Evolutionary conservation across 768 basidiomycete species (phyloP), one percentile per base, ranked within the genome.

Genomic region (Suillus americanus): DNA sequence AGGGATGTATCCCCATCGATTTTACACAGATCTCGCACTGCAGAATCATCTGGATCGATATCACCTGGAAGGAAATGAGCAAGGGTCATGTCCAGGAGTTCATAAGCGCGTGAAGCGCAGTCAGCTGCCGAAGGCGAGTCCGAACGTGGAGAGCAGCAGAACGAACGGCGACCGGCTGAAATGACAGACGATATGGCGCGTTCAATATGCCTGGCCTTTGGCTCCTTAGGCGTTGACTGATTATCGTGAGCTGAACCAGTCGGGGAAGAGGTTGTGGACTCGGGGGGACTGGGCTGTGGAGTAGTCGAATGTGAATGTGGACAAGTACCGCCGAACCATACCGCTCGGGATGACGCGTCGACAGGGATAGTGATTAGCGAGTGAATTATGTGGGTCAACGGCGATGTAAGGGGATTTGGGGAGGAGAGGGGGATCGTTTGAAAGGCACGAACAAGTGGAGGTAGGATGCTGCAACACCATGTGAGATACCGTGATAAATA

Each of bases 321-420:
- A 64, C 75, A 71, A 67, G 75, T 71, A 53, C 81, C n/a, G n/a
- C n/a, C 86, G 65, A 92, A 86, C 92, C 93, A 94, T 48, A 83
- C 72, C 38, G 79, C 68, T 60, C 81, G 85, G 61, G 89, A 81
- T 55, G 82, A 74, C 14, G 87, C 75, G 41, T 81, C 77, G 62
- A 92, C 80, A 50, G 95, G 95, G 63, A 96, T 85, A 40, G 83
- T 85, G 65, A 96, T 91, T 53, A 97, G 83, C 12, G 86, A 80
- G 72, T 97, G 92, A 46, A 97, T 89, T 61, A 89, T 82, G 66
- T 97, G 91, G 1, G 91, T 88, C 40, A 97, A 77, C 0, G 95
- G 94, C 0, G 89, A 77, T 0, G 86, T 79, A 43, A 97, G 79
- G 2, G 93, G 94, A 3, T 80, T 81, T 12, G 84, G 83, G 60